Conservation (phyloP, 176 grass and related monocot genomes). For the Oryza coarctata region DNA sequence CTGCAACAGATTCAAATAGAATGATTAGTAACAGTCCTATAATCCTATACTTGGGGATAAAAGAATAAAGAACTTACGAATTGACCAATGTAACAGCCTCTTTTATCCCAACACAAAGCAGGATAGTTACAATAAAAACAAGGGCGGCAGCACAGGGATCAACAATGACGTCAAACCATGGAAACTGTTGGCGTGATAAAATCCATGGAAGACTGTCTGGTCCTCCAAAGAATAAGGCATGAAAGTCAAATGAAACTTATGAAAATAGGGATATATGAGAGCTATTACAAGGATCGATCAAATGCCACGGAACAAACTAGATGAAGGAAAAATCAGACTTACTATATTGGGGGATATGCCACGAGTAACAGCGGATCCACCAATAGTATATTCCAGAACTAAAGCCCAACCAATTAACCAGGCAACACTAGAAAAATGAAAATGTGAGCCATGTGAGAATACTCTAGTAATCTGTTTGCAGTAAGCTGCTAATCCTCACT, state of each 20-base stretch:
- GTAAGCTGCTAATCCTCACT: not conserved
- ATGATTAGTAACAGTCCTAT: not conserved
- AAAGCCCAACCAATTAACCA: slow-evolving; percentile 99
- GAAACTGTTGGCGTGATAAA: slow-evolving; percentile 77
- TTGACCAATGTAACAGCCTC: slow-evolving; percentile 53
- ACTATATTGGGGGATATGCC: slow-evolving; percentile 98
- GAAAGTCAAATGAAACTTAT: slow-evolving; percentile 24
- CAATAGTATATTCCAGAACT: slow-evolving; percentile 93
- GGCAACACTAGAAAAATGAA: slow-evolving; percentile 65
- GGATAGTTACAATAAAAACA: slow-evolving; percentile 58
- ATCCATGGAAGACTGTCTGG: slow-evolving; percentile 78
- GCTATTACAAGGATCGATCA: slow-evolving; percentile 16
- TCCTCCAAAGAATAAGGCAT: slow-evolving; percentile 96
- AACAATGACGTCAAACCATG: slow-evolving; percentile 70
- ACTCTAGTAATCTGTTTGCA: slow-evolving; percentile 25
- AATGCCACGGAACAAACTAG: slow-evolving; percentile 14
- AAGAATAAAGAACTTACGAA: slow-evolving; percentile 14
- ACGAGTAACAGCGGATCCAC: slow-evolving; percentile 91
- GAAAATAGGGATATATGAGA: slow-evolving; percentile 16
- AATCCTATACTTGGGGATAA: not conserved
- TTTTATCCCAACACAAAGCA: slow-evolving; percentile 90
- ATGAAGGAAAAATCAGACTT: slow-evolving; percentile 34
- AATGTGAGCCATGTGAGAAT: slow-evolving; percentile 20
- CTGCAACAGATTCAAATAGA: slow-evolving; percentile 58
- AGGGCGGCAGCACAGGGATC: slow-evolving; percentile 88